phyloP scores from a whole-genome alignment of 176 grass and related monocot species.

The Elaeis guineensis region DNA sequence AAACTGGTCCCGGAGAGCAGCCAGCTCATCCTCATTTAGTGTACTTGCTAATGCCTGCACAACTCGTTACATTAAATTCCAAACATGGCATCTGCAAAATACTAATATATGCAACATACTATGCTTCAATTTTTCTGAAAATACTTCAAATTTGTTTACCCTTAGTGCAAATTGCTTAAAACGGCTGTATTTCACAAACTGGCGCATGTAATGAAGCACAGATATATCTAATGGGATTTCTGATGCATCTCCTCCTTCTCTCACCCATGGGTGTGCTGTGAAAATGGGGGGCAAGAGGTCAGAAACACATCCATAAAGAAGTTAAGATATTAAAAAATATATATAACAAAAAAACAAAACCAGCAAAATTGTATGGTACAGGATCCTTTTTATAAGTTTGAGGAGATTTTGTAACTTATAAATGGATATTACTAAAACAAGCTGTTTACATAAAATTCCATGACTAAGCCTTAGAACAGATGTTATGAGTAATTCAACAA shows the following conservation, averaged over 20 bases:
- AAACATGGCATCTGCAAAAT: background rate
- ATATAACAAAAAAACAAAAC: constrained; percentile 5
- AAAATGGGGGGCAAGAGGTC: background rate
- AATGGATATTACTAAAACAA: no score
- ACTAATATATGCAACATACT: background rate
- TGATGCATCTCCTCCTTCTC: constrained; percentile 86
- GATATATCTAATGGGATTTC: constrained; percentile 95
- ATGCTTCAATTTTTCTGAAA: no score
- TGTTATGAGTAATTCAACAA: no score
- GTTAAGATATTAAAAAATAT: background rate
- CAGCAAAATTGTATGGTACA: no score
- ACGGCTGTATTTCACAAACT: constrained; percentile 92
- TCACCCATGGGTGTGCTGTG: constrained; percentile 88
- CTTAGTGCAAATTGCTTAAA: constrained; percentile 97
- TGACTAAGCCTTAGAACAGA: no score
- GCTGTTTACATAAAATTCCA: no score
- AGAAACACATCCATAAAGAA: no score
- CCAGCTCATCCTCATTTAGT: constrained; percentile 61
- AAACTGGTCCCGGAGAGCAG: constrained; percentile 89
- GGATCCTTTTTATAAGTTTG: no score
- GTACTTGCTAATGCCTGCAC: constrained; percentile 82
- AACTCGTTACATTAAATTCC: constrained; percentile 3
- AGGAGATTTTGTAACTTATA: no score
- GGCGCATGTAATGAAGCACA: constrained; percentile 72
- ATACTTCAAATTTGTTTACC: constrained; percentile 25